Conservation (phyloP, 345 rosid species). For the Rhodamnia argentea region DNA sequence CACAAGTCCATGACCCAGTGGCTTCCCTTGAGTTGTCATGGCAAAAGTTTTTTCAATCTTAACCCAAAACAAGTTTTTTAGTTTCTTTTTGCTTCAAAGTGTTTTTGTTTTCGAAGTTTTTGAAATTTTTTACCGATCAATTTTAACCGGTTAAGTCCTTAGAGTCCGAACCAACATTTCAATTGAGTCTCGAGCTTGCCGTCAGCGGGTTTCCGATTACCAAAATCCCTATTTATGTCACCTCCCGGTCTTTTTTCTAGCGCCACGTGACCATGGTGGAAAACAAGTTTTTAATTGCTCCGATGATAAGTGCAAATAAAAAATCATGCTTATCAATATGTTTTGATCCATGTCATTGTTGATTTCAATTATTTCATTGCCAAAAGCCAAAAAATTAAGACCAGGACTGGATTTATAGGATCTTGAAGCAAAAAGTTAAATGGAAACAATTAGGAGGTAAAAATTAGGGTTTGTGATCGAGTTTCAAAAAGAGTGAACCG, state of each 20-base stretch:
- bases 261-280: background rate
- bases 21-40: background rate
- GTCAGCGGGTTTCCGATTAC: background rate
- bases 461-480: background rate
- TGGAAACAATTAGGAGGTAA: background rate
- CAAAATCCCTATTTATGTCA: background rate
- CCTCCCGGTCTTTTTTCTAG: background rate
- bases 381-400: background rate
- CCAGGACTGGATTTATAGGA: background rate
- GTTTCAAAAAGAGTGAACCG: background rate
- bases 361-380: background rate
- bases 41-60: background rate
- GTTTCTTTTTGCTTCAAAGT: too few species aligned
- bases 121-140: too few species aligned
- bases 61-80: too few species aligned
- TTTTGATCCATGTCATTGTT: background rate
- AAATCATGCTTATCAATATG: background rate
- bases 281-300: background rate
- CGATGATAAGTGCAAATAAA: background rate
- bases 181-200: background rate
- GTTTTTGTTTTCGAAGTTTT: too few species aligned
- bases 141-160: background rate
- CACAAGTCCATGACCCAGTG: background rate
- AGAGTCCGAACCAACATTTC: background rate
- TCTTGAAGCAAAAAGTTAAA: background rate